These are phyloP conservation scores for Apiotrichum montevideense DNA, from an alignment of 1,284 basidiomycete genomes.

Conservation along the genomic window DNA sequence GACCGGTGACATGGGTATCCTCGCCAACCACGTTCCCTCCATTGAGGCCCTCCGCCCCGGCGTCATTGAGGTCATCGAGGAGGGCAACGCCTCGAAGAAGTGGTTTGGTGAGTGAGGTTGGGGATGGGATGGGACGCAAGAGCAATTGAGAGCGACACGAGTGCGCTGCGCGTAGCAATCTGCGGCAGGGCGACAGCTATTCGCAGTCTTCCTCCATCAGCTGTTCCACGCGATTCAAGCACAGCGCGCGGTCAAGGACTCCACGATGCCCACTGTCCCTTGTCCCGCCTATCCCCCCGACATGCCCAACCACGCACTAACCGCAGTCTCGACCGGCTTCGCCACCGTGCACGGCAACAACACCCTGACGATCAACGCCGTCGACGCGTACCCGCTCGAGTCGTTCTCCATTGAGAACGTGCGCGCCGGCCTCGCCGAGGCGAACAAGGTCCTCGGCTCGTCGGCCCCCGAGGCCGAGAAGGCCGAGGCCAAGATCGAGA, in stretches of 20 bases:
- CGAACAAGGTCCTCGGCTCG: slow-evolving; percentile 71
- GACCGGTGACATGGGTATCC: slow-evolving; percentile 97
- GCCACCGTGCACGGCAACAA: slow-evolving; percentile 98
- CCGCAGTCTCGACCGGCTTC: slow-evolving; percentile 90
- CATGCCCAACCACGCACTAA: background rate
- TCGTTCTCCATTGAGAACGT: slow-evolving; percentile 60
- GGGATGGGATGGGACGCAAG: too few species aligned
- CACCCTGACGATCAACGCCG: slow-evolving; percentile 90
- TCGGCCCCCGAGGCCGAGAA: slow-evolving; percentile 89
- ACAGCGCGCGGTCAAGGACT: too few species aligned
- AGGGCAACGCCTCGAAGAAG: slow-evolving; percentile 69
- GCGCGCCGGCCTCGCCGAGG: slow-evolving; percentile 82
- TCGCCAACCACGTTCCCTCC: slow-evolving; percentile 91
- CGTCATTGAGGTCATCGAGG: slow-evolving; percentile 86
- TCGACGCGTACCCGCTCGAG: slow-evolving; percentile 92
- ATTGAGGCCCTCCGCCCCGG: slow-evolving; percentile 89
- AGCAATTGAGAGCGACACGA: too few species aligned
- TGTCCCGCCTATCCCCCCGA: background rate
- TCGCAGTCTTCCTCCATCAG: too few species aligned
- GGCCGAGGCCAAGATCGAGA: slow-evolving; percentile 88
- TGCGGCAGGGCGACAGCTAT: too few species aligned
- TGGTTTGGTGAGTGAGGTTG: slow-evolving; percentile 70
- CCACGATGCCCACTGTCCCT: too few species aligned
- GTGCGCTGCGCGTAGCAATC: too few species aligned
- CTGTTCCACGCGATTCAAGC: too few species aligned